These are phyloP conservation scores for Scolecobasidium constrictum DNA, from an alignment of 2,329 filamentous ascomycete genomes.

Conservation along the genomic window DNA sequence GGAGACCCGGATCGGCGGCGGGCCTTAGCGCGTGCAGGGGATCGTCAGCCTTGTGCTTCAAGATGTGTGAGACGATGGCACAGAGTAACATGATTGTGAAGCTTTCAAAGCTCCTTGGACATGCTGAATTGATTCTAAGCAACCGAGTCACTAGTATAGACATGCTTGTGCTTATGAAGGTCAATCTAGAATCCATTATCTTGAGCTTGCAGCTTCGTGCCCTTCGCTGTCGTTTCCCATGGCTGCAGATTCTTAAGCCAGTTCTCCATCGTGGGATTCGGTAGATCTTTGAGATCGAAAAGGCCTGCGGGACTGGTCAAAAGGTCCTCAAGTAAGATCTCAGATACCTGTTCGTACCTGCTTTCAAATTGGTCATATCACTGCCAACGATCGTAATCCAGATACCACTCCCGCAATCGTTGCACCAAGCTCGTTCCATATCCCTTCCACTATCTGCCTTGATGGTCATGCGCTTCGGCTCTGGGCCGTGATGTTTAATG, in stretches of 20 bases:
- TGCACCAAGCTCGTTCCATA: constrained; percentile 5
- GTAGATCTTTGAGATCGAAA: background rate
- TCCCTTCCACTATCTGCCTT: background rate
- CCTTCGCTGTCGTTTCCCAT: constrained; percentile 3
- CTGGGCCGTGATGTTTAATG: background rate
- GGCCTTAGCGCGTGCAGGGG: too few species aligned
- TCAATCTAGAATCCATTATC: too few species aligned
- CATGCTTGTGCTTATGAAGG: too few species aligned
- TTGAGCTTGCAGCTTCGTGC: constrained; percentile 1
- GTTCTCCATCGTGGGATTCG: constrained; percentile 6
- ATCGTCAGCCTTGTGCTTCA: too few species aligned
- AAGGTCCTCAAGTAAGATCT: too few species aligned
- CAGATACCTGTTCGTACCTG: background rate
- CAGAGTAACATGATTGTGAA: too few species aligned
- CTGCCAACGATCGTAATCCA: background rate
- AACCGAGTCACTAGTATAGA: too few species aligned
- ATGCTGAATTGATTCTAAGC: too few species aligned
- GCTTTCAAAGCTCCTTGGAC: too few species aligned
- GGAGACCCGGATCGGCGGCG: too few species aligned
- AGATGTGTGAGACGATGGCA: too few species aligned
- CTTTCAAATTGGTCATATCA: constrained; percentile 1
- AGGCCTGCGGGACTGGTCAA: too few species aligned
- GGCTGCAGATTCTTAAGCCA: constrained; percentile 2
- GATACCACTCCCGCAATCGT: background rate
- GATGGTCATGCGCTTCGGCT: background rate